Evolutionary conservation across 306 rosid species (phyloP), one percentile per base, ranked within the genome.

Genomic region (Lotus japonicus): DNA sequence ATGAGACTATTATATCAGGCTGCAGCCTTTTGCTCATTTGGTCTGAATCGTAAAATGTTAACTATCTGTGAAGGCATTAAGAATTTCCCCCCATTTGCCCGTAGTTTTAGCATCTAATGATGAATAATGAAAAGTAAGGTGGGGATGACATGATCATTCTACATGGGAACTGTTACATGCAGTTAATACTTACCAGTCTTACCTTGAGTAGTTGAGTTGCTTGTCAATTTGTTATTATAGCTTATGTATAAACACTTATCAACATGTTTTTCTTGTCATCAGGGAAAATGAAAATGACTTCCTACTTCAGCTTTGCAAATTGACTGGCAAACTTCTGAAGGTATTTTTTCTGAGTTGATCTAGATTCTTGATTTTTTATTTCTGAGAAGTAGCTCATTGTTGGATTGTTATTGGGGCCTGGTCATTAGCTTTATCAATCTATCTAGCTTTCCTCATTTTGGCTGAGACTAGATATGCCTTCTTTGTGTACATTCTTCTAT

Each of bases 281-380:
- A 90, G 97, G 97, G 83, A 26, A 36, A 96, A 90, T 77, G 97
- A 90, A 1, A 79, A 85, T 60, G 98, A 94, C 79, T 94, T 94
- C 73, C 78, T 94, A 50, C 78, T 87, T 82, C 94, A 86, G 85
- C 90, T 94, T 17, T 90, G 96, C 84, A 88, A 75, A 79, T 72
- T 83, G 55, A 9, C 80, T 4, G 99, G 99, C 60, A 90, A 90
- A 75, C 91, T 94, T 64, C 64, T 86, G 35, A 94, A 76, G 96
- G 99, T 94, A 80, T 53, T 16, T 46, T 14, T 7, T 60, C 75
- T 9, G 52, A 18, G 51, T 48, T 57, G 35, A 38, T 36, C 58
- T 28, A 14, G 15, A 31, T 58, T 35, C 52, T 19, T 21, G n/a
- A n/a, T 42, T 58, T 23, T 16, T 36, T 58, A n/a, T 13, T 7